These are phyloP conservation scores for Exobasidium rhododendri DNA, from an alignment of 1,284 basidiomycete genomes.

Conservation along the genomic window DNA sequence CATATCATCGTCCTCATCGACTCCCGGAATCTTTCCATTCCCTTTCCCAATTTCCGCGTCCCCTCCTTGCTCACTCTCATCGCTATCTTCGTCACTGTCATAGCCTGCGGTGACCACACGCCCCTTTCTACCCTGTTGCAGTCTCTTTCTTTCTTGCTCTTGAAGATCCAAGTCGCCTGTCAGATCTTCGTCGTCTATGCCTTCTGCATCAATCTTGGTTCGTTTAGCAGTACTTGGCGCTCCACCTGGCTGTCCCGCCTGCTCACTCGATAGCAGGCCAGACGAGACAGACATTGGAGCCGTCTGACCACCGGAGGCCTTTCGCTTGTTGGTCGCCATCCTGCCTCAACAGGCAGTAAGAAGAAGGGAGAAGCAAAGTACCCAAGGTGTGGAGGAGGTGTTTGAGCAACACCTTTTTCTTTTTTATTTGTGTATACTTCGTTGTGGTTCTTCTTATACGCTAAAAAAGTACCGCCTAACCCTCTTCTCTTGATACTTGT, in stretches of 20 bases:
- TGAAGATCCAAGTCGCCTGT: constrained; percentile 45
- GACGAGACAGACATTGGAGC: not conserved
- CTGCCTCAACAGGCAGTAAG: not conserved
- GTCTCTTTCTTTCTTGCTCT: constrained; percentile 36
- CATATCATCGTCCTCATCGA: constrained; percentile 70
- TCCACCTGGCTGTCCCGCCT: constrained; percentile 6
- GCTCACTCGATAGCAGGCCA: constrained; percentile 2
- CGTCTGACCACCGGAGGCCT: not conserved
- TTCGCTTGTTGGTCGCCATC: constrained; percentile 1
- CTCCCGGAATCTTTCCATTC: constrained; percentile 11
- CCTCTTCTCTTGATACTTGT: too few relatives aligned
- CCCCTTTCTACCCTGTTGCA: constrained; percentile 38
- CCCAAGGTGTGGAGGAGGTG: too few relatives aligned
- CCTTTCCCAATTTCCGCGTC: constrained; percentile 38
- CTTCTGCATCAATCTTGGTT: constrained; percentile 1
- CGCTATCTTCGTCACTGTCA: constrained; percentile 72
- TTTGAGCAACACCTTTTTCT: too few relatives aligned
- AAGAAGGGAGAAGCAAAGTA: not conserved
- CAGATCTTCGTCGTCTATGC: not conserved
- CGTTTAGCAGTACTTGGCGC: constrained; percentile 11
- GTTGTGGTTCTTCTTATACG: too few relatives aligned
- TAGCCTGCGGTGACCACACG: constrained; percentile 71
- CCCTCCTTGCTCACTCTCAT: constrained; percentile 59
- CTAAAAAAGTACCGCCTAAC: too few relatives aligned
- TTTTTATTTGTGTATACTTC: too few relatives aligned